Evolutionary conservation across 192 early-diverging fungal genomes (phyloP), one percentile per base, ranked within the genome.

Genomic region (Podila epicladia): DNA sequence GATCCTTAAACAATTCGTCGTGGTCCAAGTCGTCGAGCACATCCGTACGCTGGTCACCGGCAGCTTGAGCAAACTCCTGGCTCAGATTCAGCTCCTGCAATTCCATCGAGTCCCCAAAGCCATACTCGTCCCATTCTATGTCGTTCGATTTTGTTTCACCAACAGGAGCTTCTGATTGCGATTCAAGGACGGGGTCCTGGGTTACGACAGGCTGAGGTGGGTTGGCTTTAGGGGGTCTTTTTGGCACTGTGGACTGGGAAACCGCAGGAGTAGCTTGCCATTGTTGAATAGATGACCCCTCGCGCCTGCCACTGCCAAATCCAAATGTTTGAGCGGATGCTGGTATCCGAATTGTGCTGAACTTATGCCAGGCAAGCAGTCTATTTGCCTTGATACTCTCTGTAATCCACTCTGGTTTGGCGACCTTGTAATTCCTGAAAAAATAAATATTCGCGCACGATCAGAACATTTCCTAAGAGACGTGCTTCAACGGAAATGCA

Each of bases 381-480:
- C 82, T 84, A 15, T 82, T 73, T 2, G 86, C 85, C 41, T 85
- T 82, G 41, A 95, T 83, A 28, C 88, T 90, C 29, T 98, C 94
- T 1, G 85, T 78, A 8, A 98, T 82, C 97, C 97, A 98, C 28
- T 87, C 87, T 26, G 93, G 92, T 22, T 73, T 87, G 11, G 91
- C 93, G 0, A 94, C 88, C 37, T 87, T 88, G 80, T 93, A 94
- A 37, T 83, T 82, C 28, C 89, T 89, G 5, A 1, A 55, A 55
- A 19, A 24, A 55, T 3, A 55, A 55, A 8, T 9, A n/a, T n/a
- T 53, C 17, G 53, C 22, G 0, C 53, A 24, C 8, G 19, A 5
- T 45, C 15, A 45, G 41, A 0, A 45, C 41, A 45, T 4, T 17
- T 11, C 12, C 41, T 45, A 1, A 8, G 41, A 45, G 53, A 24